Evolutionary conservation across 805 yeast species (phyloP), one percentile per base, ranked within the genome.

Genomic region (Zygosaccharomyces lentus): DNA sequence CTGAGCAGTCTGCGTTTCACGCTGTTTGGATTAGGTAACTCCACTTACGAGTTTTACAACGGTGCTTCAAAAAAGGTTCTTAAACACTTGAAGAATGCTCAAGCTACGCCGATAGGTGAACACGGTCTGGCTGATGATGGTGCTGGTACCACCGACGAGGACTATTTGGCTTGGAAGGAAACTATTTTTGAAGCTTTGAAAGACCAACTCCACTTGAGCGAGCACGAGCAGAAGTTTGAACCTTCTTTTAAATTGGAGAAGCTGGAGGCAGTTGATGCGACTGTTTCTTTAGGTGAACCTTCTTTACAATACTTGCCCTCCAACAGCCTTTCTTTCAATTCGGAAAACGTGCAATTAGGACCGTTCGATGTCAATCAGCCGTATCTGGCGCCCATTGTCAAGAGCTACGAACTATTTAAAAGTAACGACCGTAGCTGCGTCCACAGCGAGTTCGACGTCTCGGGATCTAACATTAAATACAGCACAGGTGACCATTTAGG

Each of bases 401-500:
- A 49, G 13, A 64, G 91, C 6, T 74, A 70, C 52, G 97, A 91
- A 68, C 75, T 93, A 48, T 90, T 90, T 73, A 71, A 72, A 48
- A 69, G 80, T 0, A 52, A 59, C 15, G 71, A 74, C 21, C 82
- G 98, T 71, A 81, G 82, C 54, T 91, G 98, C 70, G 79, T 91
- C 49, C 98, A 91, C 63, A 79, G 84, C 40, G 98, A 93, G 67
- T 81, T 91, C 56, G 97, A 91, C 61, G 69, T 89, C 30, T 75
- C 88, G 1, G 78, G 71, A 24, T 75, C 91, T 3, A 84, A 83
- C 58, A 72, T 93, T 60, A 81, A 83, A 57, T 91, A 91, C 68
- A 74, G 91, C 39, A 91, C 99, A 3, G 99, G 99, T 66, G 99
- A 91, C 65, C 98, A 91, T 68, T 69, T 93, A 51, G 98, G 96